Evolutionary conservation across 306 rosid genomes (phyloP).

Genomic region (Quercus variabilis): DNA sequence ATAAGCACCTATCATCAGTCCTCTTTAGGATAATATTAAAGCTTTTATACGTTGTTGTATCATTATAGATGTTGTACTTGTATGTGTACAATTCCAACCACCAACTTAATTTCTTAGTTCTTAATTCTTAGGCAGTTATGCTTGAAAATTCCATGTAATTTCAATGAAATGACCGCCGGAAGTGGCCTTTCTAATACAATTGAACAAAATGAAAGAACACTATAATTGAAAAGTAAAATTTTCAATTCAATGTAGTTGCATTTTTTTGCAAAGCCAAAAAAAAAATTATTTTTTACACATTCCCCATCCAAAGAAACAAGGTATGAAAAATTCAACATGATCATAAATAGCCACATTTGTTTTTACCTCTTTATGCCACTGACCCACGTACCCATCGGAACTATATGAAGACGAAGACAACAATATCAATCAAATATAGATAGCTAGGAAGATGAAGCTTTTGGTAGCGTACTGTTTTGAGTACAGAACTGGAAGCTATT

Average conservation of each 20-base stretch:
- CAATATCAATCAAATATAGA: neutral
- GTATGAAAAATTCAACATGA: slow-evolving; percentile 18
- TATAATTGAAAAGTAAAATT: slow-evolving; percentile 19
- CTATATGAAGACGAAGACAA: slow-evolving; percentile 9
- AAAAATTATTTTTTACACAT: slow-evolving; percentile 64
- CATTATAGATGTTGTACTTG: neutral
- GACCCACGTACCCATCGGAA: slow-evolving; percentile 11
- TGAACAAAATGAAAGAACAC: neutral
- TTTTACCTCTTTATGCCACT: slow-evolving; percentile 5
- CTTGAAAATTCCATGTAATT: neutral
- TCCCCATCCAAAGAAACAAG: slow-evolving; percentile 22
- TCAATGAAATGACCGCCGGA: no score
- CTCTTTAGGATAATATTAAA: neutral
- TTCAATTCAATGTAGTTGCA: slow-evolving; percentile 35
- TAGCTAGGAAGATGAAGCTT: slow-evolving; percentile 18
- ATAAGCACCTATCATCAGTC: no score
- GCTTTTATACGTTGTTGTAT: neutral
- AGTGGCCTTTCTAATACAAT: neutral
- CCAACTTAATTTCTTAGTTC: neutral
- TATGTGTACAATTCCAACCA: neutral
- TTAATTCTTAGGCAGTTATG: neutral
- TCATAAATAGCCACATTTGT: slow-evolving; percentile 45
- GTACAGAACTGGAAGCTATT: slow-evolving; percentile 63
- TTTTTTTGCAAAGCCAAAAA: slow-evolving; percentile 29
- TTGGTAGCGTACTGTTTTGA: slow-evolving; percentile 36